These are phyloP conservation scores for Anthracocystis setariae DNA, from an alignment of 1,284 basidiomycete species.

Conservation along the genomic window DNA sequence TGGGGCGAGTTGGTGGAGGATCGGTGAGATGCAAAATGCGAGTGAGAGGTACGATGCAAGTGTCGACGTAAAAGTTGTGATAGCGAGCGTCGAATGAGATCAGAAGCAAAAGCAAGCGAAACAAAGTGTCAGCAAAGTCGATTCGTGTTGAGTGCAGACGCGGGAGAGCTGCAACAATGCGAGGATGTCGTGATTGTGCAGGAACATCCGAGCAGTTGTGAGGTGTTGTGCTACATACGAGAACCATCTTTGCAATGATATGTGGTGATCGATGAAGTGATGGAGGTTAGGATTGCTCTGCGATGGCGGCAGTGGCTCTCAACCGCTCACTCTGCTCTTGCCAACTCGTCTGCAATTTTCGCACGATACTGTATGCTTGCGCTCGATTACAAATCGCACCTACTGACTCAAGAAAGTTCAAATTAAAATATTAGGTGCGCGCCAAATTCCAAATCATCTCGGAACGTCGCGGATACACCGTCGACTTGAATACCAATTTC, in stretches of 20 bases:
- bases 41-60: too few relatives aligned
- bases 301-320: constrained; percentile 18
- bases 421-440: too few relatives aligned
- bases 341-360: constrained; percentile 9
- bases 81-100: not conserved
- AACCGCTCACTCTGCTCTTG: constrained; percentile 1
- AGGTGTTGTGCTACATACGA: constrained; percentile 23
- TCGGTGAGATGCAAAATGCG: too few relatives aligned
- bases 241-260: constrained; percentile 32
- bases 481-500: too few relatives aligned
- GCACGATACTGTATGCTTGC: constrained; percentile 26
- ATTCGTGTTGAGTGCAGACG: not conserved
- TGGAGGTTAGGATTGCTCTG: constrained; percentile 22
- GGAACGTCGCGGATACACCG: constrained; percentile 9
- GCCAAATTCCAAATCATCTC: constrained; percentile 9
- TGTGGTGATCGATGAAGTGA: constrained; percentile 5
- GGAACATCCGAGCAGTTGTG: not conserved
- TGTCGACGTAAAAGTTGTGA: not conserved
- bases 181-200: too few relatives aligned
- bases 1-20: not conserved
- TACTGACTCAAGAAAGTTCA: too few relatives aligned
- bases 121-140: not conserved
- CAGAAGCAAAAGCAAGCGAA: not conserved
- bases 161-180: too few relatives aligned
- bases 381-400: constrained; percentile 39